These are phyloP conservation scores for Serendipita vermifera DNA, from an alignment of 768 basidiomycete genomes.

Conservation along the genomic window DNA sequence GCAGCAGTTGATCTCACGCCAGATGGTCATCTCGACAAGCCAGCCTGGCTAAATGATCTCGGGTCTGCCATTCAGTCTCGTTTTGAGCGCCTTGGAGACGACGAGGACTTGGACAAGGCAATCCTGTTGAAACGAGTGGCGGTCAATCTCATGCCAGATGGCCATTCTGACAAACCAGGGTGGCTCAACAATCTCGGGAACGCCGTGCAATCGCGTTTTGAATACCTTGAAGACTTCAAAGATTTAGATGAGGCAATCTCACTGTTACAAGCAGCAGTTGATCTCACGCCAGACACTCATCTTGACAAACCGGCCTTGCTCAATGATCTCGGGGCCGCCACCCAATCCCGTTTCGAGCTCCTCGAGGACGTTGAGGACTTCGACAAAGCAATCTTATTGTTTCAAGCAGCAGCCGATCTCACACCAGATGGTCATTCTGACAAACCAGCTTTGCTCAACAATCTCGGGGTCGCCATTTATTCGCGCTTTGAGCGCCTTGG, in stretches of 20 bases:
- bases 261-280: not conserved
- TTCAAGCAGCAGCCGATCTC: conserved; percentile 9
- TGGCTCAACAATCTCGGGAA: conserved; percentile 12
- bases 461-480: conserved; percentile 5
- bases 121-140: conserved; percentile 8
- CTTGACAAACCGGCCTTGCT: conserved; percentile 8
- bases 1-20: conserved; percentile 12
- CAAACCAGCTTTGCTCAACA: conserved; percentile 12
- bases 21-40: conserved; percentile 11
- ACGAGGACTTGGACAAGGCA: conserved; percentile 12
- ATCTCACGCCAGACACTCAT: conserved; percentile 14
- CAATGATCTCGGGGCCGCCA: conserved; percentile 11
- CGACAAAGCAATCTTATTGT: conserved; percentile 8
- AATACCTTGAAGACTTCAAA: conserved; percentile 8
- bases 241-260: not conserved
- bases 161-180: conserved; percentile 13
- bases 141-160: conserved; percentile 9
- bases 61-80: conserved; percentile 9
- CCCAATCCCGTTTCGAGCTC: conserved; percentile 11
- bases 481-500: conserved; percentile 13
- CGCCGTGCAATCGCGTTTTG: conserved; percentile 10
- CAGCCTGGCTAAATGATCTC: conserved; percentile 7
- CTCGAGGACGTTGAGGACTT: conserved; percentile 11
- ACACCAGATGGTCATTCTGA: conserved; percentile 13
- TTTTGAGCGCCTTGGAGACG: conserved; percentile 10